Percentiles rank a stretch among this genome's conserved stretches.
Conservation (phyloP, 306 rosid genomes). For the Cicer chorassanicum region DNA sequence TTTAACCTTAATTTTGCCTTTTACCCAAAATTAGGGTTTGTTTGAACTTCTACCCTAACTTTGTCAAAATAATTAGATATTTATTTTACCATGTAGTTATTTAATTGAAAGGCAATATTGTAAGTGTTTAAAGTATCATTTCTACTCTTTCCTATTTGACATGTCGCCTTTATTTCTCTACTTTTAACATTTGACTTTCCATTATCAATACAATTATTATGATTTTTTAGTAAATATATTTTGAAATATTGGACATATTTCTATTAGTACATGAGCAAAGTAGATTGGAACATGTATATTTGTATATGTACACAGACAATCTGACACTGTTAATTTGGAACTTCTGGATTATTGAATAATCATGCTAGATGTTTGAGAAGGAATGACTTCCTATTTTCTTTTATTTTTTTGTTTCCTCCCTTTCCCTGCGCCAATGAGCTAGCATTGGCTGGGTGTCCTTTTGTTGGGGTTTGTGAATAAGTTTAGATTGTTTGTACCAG, state of each 20-base stretch:
- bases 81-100: conserved; percentile 16
- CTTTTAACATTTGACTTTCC: not conserved
- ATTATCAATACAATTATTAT: not conserved
- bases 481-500: not conserved
- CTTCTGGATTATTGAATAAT: not conserved
- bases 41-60: not conserved
- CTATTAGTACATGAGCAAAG: not conserved
- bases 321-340: not conserved
- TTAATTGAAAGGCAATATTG: conserved; percentile 8
- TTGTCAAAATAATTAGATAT: conserved; percentile 15
- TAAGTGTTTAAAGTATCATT: conserved; percentile 1
- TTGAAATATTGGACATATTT: not conserved
- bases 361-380: not conserved
- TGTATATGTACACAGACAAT: not conserved
- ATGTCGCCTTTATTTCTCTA: not conserved
- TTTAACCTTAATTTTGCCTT: no score
- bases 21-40: not conserved
- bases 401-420: not conserved
- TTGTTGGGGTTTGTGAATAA: not conserved
- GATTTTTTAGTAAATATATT: not conserved
- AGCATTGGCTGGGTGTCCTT: not conserved
- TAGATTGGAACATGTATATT: not conserved
- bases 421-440: not conserved
- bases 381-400: not conserved
- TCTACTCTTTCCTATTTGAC: not conserved